Base-by-base conservation (phyloP, 2,329 filamentous ascomycete genomes). In the Monascus ruber region DNA sequence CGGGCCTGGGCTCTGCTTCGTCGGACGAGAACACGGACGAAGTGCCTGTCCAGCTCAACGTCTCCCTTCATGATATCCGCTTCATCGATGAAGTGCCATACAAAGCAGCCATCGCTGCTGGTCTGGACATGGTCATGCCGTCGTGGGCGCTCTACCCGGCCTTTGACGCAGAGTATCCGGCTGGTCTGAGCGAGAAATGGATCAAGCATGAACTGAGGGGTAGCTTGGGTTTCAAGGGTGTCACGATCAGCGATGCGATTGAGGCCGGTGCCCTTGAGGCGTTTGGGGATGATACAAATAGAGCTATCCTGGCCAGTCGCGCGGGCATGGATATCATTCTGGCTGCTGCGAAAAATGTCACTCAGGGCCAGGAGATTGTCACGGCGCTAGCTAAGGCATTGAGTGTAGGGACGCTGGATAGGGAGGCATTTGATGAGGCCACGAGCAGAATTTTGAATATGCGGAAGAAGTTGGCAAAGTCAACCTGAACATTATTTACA, bases 261-360 rank as follows among this genome's bases (percentile, higher is more conserved):
- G 53, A 57, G 33, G 56, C 52, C 2, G 53, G 49, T 3, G 43
- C 45, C 4, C 34, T 58, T 7, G 28, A 43, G 17, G 41, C 44
- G 2, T 55, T 56, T 32, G 52, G 52, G 0, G 38, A 50, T 37
- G 44, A 52, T 39, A 39, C 46, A 5, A 24, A 44, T 1, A 51
- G 50, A 8, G 52, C 38, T 1, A 33, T 59, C 7, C 27, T 59
- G 34, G 56, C 54, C 28, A 45, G 37, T 8, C 40, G 46, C 35
- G 56, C 55, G 24, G 56, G 56, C 5, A 49, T 56, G 44, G 56
- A 59, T 50, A 38, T 58, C 7, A 42, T 59, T 35, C 47, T 59
- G 27, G 56, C 52, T 8, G 43, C 55, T 5, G 49, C 37, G 9
- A 38, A 47, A 26, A 53, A 56, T 42, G 50, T 55, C 5, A 50